Percentiles rank a stretch among this genome's conserved stretches.
These are phyloP conservation scores for Nidularia sp. DNA, from an alignment of 768 basidiomycete species.

Conservation along the genomic window DNA sequence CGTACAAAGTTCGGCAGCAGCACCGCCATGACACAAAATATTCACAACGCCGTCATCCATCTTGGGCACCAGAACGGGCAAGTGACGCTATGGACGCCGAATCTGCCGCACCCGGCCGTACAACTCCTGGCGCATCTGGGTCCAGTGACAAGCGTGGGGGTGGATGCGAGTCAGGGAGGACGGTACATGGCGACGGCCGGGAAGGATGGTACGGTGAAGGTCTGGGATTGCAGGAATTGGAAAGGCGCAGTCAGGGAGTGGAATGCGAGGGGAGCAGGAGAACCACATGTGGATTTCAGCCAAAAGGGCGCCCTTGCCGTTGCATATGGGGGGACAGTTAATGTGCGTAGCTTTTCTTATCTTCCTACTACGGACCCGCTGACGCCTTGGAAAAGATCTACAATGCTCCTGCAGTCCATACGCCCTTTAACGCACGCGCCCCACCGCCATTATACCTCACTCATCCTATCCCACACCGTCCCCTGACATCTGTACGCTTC, in stretches of 20 bases:
- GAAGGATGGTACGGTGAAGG: slow-evolving; percentile 82
- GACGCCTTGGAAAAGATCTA: slow-evolving; percentile 55
- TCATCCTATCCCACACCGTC: slow-evolving; percentile 76
- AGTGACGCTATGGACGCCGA: slow-evolving; percentile 97
- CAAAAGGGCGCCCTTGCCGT: slow-evolving; percentile 80
- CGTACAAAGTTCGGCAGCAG: slow-evolving; percentile 88
- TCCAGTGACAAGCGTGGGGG: slow-evolving; percentile 73
- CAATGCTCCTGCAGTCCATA: slow-evolving; percentile 59
- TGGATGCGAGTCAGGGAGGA: slow-evolving; percentile 84
- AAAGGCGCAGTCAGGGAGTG: slow-evolving; percentile 79
- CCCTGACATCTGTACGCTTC: slow-evolving; percentile 75
- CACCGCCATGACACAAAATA: slow-evolving; percentile 83
- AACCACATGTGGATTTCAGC: slow-evolving; percentile 77
- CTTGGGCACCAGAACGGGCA: slow-evolving; percentile 94
- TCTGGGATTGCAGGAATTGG: slow-evolving; percentile 98
- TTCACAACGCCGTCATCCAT: slow-evolving; percentile 90
- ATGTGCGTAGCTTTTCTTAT: slow-evolving; percentile 44
- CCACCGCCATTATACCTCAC: slow-evolving; percentile 86
- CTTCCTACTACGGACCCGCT: background rate
- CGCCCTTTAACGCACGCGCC: slow-evolving; percentile 40
- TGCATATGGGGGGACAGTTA: slow-evolving; percentile 78
- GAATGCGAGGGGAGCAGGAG: slow-evolving; percentile 62
- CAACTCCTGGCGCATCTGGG: slow-evolving; percentile 90
- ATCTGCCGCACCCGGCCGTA: slow-evolving; percentile 86
- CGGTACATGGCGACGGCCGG: slow-evolving; percentile 91